These are phyloP conservation scores for Candida namnaoensis DNA, from an alignment of 805 yeast genomes.

Conservation along the genomic window DNA sequence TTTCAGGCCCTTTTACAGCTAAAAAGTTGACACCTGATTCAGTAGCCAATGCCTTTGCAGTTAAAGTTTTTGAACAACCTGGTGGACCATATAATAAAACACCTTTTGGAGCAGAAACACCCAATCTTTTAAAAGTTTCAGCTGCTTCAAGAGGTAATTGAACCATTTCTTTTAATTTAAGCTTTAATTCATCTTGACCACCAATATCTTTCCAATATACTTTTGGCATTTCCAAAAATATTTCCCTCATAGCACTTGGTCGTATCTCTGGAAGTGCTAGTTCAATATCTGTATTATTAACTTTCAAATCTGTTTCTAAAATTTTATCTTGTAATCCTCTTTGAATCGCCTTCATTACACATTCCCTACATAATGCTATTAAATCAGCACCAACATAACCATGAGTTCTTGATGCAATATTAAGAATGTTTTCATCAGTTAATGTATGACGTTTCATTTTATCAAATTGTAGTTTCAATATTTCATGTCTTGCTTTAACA, in stretches of 20 bases:
- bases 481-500: slow-evolving; percentile 66
- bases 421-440: slow-evolving; percentile 43
- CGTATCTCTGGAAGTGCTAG: slow-evolving; percentile 69
- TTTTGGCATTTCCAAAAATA: slow-evolving; percentile 88
- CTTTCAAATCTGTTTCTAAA: slow-evolving; percentile 30
- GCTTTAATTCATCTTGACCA: slow-evolving; percentile 81
- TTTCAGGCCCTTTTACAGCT: slow-evolving; percentile 96
- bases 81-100: slow-evolving; percentile 95
- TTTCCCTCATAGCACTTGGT: slow-evolving; percentile 97
- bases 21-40: slow-evolving; percentile 91
- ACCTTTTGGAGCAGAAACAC: slow-evolving; percentile 89
- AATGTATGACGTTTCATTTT: slow-evolving; percentile 44
- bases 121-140: slow-evolving; percentile 66
- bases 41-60: slow-evolving; percentile 92
- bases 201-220: slow-evolving; percentile 94
- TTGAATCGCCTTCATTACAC: slow-evolving; percentile 77
- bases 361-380: slow-evolving; percentile 78
- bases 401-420: slow-evolving; percentile 72
- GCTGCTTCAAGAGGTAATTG: slow-evolving; percentile 84
- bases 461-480: slow-evolving; percentile 52
- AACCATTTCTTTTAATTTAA: slow-evolving; percentile 79
- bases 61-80: slow-evolving; percentile 92
- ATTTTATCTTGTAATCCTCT: slow-evolving; percentile 33
- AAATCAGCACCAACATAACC: slow-evolving; percentile 98
- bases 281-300: slow-evolving; percentile 52